Conservation (phyloP, 805 yeast genomes). For the Candida cerambycidarum region DNA sequence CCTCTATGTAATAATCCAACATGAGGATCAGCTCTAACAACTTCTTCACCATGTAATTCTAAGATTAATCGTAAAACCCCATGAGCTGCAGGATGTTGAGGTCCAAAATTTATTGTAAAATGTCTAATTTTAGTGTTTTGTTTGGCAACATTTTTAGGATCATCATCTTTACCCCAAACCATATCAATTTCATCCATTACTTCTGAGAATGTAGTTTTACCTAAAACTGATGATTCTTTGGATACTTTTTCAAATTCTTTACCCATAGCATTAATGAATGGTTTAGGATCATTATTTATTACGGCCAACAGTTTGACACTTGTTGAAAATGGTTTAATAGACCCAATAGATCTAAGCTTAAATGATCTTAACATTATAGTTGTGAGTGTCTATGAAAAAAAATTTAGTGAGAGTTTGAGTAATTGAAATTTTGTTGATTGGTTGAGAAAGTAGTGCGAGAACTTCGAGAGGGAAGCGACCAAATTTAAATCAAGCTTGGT, state of each 20-base stretch:
- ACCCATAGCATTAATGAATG: slow-evolving; percentile 40
- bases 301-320: slow-evolving; percentile 4
- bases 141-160: slow-evolving; percentile 40
- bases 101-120: slow-evolving; percentile 88
- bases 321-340: slow-evolving; percentile 5
- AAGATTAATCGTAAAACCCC: slow-evolving; percentile 85
- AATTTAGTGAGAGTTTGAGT: slow-evolving; percentile 5
- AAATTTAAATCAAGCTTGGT: too few species aligned
- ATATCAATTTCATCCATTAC: slow-evolving; percentile 46
- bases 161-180: slow-evolving; percentile 45
- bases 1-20: slow-evolving; percentile 87
- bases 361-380: slow-evolving; percentile 15
- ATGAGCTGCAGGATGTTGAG: slow-evolving; percentile 95
- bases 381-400: slow-evolving; percentile 5
- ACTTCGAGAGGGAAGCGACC: too few species aligned
- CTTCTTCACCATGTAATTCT: slow-evolving; percentile 87
- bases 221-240: slow-evolving; percentile 30
- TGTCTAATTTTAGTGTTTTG: slow-evolving; percentile 67
- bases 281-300: slow-evolving; percentile 25
- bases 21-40: slow-evolving; percentile 84
- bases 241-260: slow-evolving; percentile 35
- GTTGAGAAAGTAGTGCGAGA: slow-evolving; percentile 8
- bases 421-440: slow-evolving; percentile 17
- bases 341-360: slow-evolving; percentile 10
- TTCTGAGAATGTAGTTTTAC: slow-evolving; percentile 46